Conservation (phyloP, 371 early-diverging fungal species). For the Mucor irregularis region DNA sequence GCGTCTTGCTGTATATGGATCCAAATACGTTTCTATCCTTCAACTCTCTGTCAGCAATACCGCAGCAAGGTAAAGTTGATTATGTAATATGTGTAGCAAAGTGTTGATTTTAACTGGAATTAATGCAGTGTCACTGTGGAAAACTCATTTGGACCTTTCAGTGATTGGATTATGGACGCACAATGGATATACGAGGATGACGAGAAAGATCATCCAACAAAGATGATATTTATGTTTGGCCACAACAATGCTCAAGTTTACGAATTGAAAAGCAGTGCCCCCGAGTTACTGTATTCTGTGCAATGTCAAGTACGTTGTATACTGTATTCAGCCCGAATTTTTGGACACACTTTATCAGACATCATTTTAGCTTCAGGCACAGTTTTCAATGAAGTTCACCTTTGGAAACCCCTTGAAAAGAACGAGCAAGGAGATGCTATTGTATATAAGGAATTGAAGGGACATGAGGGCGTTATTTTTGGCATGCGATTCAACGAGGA, state of each 20-base stretch:
- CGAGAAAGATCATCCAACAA: background rate
- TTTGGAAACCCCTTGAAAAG: slow-evolving; percentile 61
- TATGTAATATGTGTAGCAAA: background rate
- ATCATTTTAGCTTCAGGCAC: slow-evolving; percentile 79
- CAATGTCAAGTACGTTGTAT: slow-evolving; percentile 67
- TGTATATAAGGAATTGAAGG: slow-evolving; percentile 52
- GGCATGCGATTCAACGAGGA: slow-evolving; percentile 70
- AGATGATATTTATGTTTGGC: slow-evolving; percentile 69
- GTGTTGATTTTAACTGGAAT: background rate
- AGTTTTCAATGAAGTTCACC: slow-evolving; percentile 77
- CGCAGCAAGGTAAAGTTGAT: slow-evolving; percentile 5
- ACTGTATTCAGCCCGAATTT: slow-evolving; percentile 71
- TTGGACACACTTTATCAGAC: slow-evolving; percentile 48
- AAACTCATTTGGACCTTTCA: slow-evolving; percentile 34
- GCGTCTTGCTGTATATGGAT: slow-evolving; percentile 39
- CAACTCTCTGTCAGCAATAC: slow-evolving; percentile 7
- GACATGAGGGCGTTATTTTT: slow-evolving; percentile 85
- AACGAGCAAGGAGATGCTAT: slow-evolving; percentile 46
- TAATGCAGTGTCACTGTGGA: background rate
- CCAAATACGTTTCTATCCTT: slow-evolving; percentile 41
- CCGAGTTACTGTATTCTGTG: slow-evolving; percentile 27
- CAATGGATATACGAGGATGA: slow-evolving; percentile 56
- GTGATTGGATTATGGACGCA: slow-evolving; percentile 74
- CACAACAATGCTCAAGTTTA: slow-evolving; percentile 76
- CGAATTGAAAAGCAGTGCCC: slow-evolving; percentile 9